These are phyloP conservation scores for Cladosporium halotolerans DNA, from an alignment of 2,329 filamentous ascomycete genomes.

Conservation along the genomic window DNA sequence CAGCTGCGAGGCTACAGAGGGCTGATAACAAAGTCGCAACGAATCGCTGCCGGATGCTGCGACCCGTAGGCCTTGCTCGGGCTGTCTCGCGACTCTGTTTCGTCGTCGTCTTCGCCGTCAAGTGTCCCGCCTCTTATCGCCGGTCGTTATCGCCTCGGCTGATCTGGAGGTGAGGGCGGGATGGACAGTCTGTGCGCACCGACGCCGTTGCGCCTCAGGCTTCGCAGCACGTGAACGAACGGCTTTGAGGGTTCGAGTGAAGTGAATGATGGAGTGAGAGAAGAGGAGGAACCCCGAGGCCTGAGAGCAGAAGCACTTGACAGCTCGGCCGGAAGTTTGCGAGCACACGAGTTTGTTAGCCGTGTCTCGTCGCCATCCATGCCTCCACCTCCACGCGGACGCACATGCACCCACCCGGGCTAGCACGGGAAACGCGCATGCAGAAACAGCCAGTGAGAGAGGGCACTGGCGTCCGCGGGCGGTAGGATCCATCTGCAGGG, in stretches of 20 bases:
- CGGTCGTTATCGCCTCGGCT: neutral
- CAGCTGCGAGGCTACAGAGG: neutral
- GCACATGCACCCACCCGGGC: neutral
- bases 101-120: neutral
- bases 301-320: too few relatives aligned
- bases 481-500: neutral
- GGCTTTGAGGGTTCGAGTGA: too few relatives aligned
- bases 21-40: neutral
- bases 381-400: neutral
- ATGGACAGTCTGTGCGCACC: neutral
- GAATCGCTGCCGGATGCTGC: neutral
- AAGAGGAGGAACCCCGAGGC: neutral
- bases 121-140: neutral
- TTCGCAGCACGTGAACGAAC: too few relatives aligned
- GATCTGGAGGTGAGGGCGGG: neutral
- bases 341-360: neutral
- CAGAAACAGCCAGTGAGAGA: neutral
- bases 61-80: neutral
- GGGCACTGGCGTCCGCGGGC: neutral
- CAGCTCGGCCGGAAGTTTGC: neutral
- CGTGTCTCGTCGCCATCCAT: neutral
- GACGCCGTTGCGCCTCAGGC: neutral
- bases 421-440: neutral
- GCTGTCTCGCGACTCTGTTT: neutral
- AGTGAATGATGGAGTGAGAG: too few relatives aligned